phyloP scores from a whole-genome alignment of 768 basidiomycete genomes.

The Lactarius akahatsu region DNA sequence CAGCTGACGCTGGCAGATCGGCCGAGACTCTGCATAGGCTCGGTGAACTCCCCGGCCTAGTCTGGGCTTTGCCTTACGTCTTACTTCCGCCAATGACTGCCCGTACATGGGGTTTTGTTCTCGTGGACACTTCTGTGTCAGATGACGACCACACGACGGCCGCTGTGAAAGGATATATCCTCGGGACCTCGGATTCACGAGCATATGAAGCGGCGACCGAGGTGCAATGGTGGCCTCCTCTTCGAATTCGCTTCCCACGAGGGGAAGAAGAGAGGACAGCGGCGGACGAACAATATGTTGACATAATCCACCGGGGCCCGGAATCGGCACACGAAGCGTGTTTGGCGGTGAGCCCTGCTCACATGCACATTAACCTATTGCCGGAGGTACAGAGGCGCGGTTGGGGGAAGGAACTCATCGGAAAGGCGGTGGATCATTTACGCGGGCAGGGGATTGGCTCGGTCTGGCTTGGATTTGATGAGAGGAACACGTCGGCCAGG shows the following conservation, averaged over 20 bases:
- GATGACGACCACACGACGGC: constrained; percentile 35
- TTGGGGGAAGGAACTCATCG: constrained; percentile 67
- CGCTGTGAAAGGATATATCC: constrained; percentile 67
- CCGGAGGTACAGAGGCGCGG: constrained; percentile 64
- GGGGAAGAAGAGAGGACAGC: constrained; percentile 30
- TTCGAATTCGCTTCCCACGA: constrained; percentile 54
- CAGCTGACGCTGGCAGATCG: constrained; percentile 67
- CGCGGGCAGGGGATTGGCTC: constrained; percentile 45
- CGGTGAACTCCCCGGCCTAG: constrained; percentile 64
- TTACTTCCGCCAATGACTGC: constrained; percentile 46
- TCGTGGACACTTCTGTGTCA: constrained; percentile 48
- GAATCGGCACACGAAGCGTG: constrained; percentile 48
- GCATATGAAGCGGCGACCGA: constrained; percentile 56
- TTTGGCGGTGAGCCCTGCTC: constrained; percentile 66
- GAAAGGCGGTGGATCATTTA: constrained; percentile 52
- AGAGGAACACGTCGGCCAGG: constrained; percentile 57
- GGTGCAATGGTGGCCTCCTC: constrained; percentile 64
- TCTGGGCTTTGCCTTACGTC: constrained; percentile 76
- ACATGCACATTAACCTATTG: constrained; percentile 74
- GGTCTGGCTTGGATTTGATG: constrained; percentile 70
- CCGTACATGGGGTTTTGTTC: constrained; percentile 67
- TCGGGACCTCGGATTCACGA: constrained; percentile 68
- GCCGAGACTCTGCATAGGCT: constrained; percentile 61
- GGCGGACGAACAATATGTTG: constrained; percentile 45
- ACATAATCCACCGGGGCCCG: constrained; percentile 38